These are phyloP conservation scores for Akanthomyces dipterigenus DNA, from an alignment of 2,329 filamentous ascomycete species.

Conservation along the genomic window DNA sequence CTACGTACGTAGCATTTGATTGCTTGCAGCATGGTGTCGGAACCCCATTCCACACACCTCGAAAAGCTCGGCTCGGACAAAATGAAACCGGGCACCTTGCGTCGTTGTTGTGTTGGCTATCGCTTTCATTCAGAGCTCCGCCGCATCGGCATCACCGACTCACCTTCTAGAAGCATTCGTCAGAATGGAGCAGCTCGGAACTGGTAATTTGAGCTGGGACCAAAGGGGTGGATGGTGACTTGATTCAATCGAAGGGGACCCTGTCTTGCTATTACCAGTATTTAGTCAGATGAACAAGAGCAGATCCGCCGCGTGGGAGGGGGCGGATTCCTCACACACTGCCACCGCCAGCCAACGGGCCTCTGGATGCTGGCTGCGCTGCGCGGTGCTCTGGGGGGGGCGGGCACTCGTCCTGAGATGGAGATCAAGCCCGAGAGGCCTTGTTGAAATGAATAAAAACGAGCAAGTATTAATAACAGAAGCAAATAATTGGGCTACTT, in stretches of 20 bases:
- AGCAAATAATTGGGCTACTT: neutral
- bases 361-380: neutral
- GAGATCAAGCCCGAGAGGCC: neutral
- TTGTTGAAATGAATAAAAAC: neutral
- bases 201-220: neutral
- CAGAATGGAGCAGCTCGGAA: neutral
- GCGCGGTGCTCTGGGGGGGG: neutral
- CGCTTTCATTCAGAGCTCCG: neutral
- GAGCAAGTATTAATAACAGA: neutral
- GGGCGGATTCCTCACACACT: neutral
- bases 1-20: neutral
- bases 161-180: constrained; percentile 5
- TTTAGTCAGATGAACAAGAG: neutral
- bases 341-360: neutral
- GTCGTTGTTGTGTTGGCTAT: neutral
- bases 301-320: neutral
- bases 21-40: neutral
- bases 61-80: neutral
- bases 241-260: neutral
- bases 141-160: constrained; percentile 1
- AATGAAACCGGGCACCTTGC: neutral
- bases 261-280: neutral
- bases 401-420: neutral
- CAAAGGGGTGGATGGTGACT: neutral
- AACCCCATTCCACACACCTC: neutral